Base-by-base conservation (phyloP, 768 basidiomycete genomes). In the Suillus tomentosus region DNA sequence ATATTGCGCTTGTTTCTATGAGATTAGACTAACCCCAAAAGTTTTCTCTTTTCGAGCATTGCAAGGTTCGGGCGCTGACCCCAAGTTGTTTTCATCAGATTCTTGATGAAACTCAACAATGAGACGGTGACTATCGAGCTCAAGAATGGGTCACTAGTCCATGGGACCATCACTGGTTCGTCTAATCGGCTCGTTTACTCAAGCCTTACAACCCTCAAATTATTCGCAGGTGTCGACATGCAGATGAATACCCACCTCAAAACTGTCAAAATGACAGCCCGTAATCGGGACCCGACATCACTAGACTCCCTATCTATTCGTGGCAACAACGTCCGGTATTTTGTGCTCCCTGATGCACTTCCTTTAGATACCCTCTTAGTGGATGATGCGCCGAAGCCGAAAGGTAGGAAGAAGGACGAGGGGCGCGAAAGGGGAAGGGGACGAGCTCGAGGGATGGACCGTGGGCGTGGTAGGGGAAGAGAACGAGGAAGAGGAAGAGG, bases 211-310 rank as follows among this genome's bases (percentile, higher is more conserved):
- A 55, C 39, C 43, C 55, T 64, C 53, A 45, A 15, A 51, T 59
- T 45, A 62, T 39, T 58, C 47, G 17, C 77, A 98, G 96, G 95
- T 64, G 97, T 99, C 61, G 97, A 99, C 78, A 95, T 96, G 85
- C 95, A 96, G 73, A 99, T 99, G 96, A 99, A 98, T 81, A 99
- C 96, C 5, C 91, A 97, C 71, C 84, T 99, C 61, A 99, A 99
- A 82, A 94, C 95, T 54, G 93, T 99, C 68, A 98, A 97, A 80
- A 90, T 99, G 83, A 94, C 94, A n/a, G 84, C 87, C 40, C 88
- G 94, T 61, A 95, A 94, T 76, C 91, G 93, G 65, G 93, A 95
- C 62, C 93, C 96, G 3, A 80, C 88, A 34, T 81, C 92, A 24
- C 87, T 98, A 57, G 96, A 99, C 77, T 84, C 90, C 5, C 84